Base-by-base conservation (phyloP, 176 grass and related monocot genomes). In the Aechmea fasciata region DNA sequence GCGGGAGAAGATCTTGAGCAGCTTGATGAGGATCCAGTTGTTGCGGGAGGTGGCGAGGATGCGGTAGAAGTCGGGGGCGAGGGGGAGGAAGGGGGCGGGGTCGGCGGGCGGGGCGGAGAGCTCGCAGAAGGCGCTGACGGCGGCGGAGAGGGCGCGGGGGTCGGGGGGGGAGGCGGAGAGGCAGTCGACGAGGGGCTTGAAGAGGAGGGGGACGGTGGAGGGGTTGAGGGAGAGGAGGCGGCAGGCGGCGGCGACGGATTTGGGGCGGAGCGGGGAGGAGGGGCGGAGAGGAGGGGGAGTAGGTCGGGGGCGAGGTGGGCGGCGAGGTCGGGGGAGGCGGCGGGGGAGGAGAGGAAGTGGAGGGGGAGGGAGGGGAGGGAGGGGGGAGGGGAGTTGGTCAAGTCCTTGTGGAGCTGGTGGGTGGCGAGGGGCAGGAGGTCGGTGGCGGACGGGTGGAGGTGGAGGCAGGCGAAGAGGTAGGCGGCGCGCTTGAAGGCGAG, bases 1-100 rank as follows among this genome's bases (percentile, higher is more conserved):
- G 1, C 94, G 71, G 9, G 87, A 72, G 66, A 99, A 87, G 68
- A 99, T 80, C 82, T 99, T 99, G 63, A 99, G 86, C 47, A 85
- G 82, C 80, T 99, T 99, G 72, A 99, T 99, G 74, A 93, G 85
- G 24, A 77, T 75, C 94, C 94, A 97, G 61, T 97, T 97, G 68
- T 79, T 90, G 51, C 84, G 73, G 57, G 86, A 92, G 7, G 83
- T 84, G 47, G 79, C 73, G 17, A 97, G 77, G 52, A 97, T 68
- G 57, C 73, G 77, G 76, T 83, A 92, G 63, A 97, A 85, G 26
- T 93, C 94, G 0, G 94, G 94, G 2, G 89, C 86, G 59, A 97
- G 89, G 7, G 84, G 89, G 68, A 97, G 89, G 77, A 87, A 97
- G 15, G 94, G 82, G 3, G 80, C 14, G 0, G 84, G 81, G 10